Conservation (phyloP, 2,329 filamentous ascomycete species). For the Cladophialophora chaetospira region DNA sequence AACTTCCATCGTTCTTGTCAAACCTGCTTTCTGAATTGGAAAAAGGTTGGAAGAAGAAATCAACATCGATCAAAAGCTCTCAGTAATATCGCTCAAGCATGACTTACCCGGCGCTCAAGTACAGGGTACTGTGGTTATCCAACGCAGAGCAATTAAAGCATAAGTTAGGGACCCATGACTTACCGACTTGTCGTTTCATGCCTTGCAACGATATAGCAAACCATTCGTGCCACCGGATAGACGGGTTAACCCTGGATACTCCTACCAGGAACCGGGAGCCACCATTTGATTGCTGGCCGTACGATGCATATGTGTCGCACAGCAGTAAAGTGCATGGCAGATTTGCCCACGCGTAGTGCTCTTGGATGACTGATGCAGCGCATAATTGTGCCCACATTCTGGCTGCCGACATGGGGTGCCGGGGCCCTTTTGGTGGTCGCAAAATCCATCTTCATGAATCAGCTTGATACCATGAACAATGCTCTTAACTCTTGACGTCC, state of each 20-base stretch:
- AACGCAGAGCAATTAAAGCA: not conserved
- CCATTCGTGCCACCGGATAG: not conserved
- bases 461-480: not conserved
- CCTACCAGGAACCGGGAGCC: too few species aligned
- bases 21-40: too few species aligned
- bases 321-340: not conserved
- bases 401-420: not conserved
- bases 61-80: too few species aligned
- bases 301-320: not conserved
- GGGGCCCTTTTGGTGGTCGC: not conserved
- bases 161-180: too few species aligned
- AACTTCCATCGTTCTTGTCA: too few species aligned
- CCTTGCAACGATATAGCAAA: not conserved
- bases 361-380: not conserved
- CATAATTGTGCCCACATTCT: not conserved
- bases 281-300: not conserved
- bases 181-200: not conserved
- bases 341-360: not conserved
- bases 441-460: not conserved
- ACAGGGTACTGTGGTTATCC: not conserved
- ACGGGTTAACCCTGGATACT: too few species aligned
- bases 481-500: not conserved
- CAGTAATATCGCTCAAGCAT: not conserved
- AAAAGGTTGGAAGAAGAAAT: too few species aligned
- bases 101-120: not conserved